These are phyloP conservation scores for Turritis glabra DNA, from an alignment of 345 rosid genomes.

Conservation along the genomic window DNA sequence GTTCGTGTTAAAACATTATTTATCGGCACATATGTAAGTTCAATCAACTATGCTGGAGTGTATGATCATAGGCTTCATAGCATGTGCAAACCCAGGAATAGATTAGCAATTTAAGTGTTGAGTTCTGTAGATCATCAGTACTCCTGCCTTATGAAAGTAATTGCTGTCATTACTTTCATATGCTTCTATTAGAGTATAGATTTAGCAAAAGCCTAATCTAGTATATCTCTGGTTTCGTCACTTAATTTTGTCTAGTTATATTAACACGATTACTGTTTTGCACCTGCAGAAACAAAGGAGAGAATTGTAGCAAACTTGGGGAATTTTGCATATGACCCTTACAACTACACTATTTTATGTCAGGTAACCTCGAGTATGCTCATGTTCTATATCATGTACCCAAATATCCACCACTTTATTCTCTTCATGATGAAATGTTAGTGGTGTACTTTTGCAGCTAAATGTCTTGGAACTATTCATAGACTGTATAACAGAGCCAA, in stretches of 20 bases:
- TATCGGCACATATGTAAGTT: not conserved
- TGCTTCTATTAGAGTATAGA: not conserved
- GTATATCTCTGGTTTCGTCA: conserved; percentile 1
- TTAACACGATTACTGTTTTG: not conserved
- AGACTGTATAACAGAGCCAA: conserved; percentile 88
- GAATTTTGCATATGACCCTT: conserved; percentile 93
- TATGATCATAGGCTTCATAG: not conserved
- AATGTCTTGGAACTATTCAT: conserved; percentile 88
- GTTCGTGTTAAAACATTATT: not conserved
- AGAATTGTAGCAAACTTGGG: conserved; percentile 72
- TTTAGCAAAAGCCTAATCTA: not conserved
- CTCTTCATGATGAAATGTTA: not conserved
- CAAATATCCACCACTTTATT: not conserved
- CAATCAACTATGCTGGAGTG: not conserved
- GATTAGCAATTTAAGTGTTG: not conserved
- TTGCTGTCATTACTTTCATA: not conserved
- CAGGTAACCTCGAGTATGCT: conserved; percentile 50
- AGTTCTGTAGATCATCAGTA: not conserved
- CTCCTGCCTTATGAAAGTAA: not conserved
- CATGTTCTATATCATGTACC: not conserved
- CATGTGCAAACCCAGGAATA: not conserved
- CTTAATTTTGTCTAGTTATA: not conserved
- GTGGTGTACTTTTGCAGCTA: conserved; percentile 54
- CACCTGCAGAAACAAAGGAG: conserved; percentile 68
- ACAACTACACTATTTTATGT: conserved; percentile 69